phyloP scores from a whole-genome alignment of 108 stramenopile species.

The Chaetoceros tenuissimus region DNA sequence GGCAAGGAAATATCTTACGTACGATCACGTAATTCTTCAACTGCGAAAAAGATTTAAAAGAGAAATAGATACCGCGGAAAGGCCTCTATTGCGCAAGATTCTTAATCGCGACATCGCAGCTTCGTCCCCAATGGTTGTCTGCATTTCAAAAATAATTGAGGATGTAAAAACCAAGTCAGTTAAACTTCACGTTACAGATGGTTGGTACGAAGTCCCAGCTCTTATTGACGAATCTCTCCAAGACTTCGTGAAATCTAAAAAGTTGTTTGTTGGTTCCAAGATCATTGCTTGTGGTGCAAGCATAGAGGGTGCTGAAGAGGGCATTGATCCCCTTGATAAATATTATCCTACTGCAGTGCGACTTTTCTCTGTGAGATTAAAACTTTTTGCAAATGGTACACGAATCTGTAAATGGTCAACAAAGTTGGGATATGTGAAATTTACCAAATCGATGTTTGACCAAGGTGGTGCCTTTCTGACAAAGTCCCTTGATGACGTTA shows the following conservation, averaged over 20 bases:
- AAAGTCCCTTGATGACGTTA: slow-evolving; percentile 44
- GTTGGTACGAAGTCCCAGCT: slow-evolving; percentile 73
- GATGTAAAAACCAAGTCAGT: slow-evolving; percentile 5
- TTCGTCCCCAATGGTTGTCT: slow-evolving; percentile 40
- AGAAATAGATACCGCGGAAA: slow-evolving; percentile 42
- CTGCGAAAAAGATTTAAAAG: slow-evolving; percentile 48
- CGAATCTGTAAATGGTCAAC: slow-evolving; percentile 73
- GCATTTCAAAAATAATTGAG: slow-evolving; percentile 41
- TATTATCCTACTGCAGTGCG: slow-evolving; percentile 22
- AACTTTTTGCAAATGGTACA: slow-evolving; percentile 54
- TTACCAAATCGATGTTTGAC: not conserved
- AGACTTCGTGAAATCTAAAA: slow-evolving; percentile 22
- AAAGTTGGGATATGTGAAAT: slow-evolving; percentile 60
- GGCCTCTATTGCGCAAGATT: slow-evolving; percentile 64
- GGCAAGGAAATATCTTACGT: slow-evolving; percentile 48
- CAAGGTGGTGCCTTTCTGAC: slow-evolving; percentile 23
- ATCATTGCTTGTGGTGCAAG: slow-evolving; percentile 50
- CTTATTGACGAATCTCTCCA: slow-evolving; percentile 35
- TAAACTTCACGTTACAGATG: slow-evolving; percentile 65
- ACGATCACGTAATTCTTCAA: slow-evolving; percentile 38
- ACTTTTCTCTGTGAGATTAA: slow-evolving; percentile 23
- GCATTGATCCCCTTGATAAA: slow-evolving; percentile 74
- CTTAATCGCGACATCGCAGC: slow-evolving; percentile 67
- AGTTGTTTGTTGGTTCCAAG: slow-evolving; percentile 67
- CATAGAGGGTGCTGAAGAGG: slow-evolving; percentile 60